Conservation (phyloP, 768 basidiomycete genomes). For the Lepiota subincarnata region DNA sequence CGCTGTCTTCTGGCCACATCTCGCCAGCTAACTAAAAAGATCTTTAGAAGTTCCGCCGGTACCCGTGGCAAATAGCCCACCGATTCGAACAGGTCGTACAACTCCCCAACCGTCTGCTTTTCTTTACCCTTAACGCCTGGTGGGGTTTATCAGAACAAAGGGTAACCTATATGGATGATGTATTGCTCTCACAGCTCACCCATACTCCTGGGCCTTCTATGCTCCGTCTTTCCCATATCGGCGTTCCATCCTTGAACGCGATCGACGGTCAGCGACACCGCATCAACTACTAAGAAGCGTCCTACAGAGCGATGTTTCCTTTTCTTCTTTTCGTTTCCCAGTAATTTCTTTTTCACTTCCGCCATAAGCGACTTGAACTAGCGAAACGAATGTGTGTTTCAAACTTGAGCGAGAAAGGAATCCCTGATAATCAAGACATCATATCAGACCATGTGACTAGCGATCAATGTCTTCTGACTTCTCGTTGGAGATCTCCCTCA, state of each 20-base stretch:
- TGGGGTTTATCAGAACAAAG: background rate
- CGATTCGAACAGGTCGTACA: constrained; percentile 74
- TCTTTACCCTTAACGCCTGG: constrained; percentile 77
- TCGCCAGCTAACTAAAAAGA: constrained; percentile 57
- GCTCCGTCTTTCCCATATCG: constrained; percentile 58
- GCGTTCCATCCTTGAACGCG: constrained; percentile 54
- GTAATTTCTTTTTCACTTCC: constrained; percentile 25
- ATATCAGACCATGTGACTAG: constrained; percentile 4
- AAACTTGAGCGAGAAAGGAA: background rate
- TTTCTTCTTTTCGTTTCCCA: constrained; percentile 30
- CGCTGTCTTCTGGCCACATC: constrained; percentile 55
- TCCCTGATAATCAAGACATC: background rate
- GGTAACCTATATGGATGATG: background rate
- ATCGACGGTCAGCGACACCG: constrained; percentile 1
- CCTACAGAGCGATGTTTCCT: constrained; percentile 52
- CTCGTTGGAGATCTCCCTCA: no score
- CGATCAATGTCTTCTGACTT: no score
- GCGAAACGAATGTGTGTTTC: background rate
- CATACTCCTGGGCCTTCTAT: constrained; percentile 84
- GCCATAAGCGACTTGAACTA: constrained; percentile 18
- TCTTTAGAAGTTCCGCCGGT: constrained; percentile 5
- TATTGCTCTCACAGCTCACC: constrained; percentile 58
- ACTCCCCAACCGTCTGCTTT: constrained; percentile 68
- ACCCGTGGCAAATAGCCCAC: constrained; percentile 35
- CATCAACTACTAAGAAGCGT: background rate